Conservation (phyloP, 208 protist genomes). For the Wallacemonas sp. region DNA sequence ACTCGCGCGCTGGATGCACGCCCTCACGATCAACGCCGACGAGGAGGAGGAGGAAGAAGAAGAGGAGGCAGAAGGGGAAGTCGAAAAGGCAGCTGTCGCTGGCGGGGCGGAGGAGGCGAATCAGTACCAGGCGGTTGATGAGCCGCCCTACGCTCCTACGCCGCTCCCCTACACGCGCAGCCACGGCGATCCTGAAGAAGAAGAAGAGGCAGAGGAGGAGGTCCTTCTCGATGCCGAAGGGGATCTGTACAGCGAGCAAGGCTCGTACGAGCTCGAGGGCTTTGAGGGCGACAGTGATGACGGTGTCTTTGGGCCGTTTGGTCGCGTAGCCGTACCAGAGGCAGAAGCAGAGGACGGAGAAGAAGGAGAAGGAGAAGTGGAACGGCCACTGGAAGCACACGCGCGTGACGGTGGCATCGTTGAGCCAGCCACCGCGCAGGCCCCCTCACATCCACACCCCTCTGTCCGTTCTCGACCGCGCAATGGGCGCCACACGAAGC, state of each 20-base stretch:
- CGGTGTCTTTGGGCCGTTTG: neutral
- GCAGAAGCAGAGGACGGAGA: neutral
- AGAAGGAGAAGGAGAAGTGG: slow-evolving; percentile 3
- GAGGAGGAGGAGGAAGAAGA: neutral
- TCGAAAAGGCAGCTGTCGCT: neutral
- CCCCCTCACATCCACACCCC: neutral
- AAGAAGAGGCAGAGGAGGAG: slow-evolving; percentile 1
- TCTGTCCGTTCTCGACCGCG: too few species aligned
- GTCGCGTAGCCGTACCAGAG: too few species aligned
- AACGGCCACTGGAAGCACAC: too few species aligned
- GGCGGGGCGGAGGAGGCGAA: neutral
- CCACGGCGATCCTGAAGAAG: neutral
- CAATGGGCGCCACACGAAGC: too few species aligned
- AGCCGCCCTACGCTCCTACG: too few species aligned
- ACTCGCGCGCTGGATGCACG: slow-evolving; percentile 27
- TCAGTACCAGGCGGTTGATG: too few species aligned
- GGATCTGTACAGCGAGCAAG: neutral
- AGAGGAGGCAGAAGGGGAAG: neutral
- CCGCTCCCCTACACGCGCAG: neutral
- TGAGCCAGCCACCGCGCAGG: neutral
- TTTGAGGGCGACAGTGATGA: neutral
- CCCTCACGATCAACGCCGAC: neutral
- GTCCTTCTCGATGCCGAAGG: neutral
- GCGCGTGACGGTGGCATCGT: too few species aligned
- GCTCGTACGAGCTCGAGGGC: neutral